Conservation (phyloP, 2,329 filamentous ascomycete species). For the Metarhizium rileyi region DNA sequence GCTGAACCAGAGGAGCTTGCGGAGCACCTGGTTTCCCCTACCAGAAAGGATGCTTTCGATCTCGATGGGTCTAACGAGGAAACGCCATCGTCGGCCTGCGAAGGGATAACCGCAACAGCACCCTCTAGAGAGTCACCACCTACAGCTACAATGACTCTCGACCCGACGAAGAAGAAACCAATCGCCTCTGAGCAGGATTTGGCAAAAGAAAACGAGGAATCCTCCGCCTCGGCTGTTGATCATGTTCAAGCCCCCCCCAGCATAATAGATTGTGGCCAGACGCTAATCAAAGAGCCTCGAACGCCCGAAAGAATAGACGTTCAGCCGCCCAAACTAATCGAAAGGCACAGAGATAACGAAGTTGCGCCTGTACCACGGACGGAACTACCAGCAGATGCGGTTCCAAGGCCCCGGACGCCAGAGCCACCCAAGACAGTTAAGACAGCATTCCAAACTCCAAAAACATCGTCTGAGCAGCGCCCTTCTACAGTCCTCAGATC, state of each 20-base stretch:
- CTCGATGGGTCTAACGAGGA: not conserved
- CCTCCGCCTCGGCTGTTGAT: not conserved
- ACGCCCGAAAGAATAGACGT: not conserved
- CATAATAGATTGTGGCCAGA: not conserved
- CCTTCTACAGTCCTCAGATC: slow-evolving; percentile 6
- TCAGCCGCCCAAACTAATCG: not conserved
- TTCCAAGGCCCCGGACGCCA: not conserved
- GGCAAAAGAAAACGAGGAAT: not conserved
- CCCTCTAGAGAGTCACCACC: not conserved
- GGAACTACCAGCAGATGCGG: not conserved
- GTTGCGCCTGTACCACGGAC: not conserved
- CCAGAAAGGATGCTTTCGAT: not conserved
- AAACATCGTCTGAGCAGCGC: not conserved
- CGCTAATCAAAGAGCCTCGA: not conserved
- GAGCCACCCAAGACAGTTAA: not conserved
- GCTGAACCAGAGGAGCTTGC: not conserved
- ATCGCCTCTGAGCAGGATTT: not conserved
- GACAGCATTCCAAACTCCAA: not conserved
- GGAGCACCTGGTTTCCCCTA: not conserved
- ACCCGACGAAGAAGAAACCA: not conserved
- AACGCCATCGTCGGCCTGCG: not conserved
- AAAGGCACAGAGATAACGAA: not conserved
- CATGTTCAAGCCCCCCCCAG: not conserved
- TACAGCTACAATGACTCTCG: not conserved
- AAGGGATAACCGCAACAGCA: not conserved